Percentiles rank a stretch among this genome's conserved stretches.
These are phyloP conservation scores for Populus alba DNA, from an alignment of 345 rosid genomes.

Conservation along the genomic window DNA sequence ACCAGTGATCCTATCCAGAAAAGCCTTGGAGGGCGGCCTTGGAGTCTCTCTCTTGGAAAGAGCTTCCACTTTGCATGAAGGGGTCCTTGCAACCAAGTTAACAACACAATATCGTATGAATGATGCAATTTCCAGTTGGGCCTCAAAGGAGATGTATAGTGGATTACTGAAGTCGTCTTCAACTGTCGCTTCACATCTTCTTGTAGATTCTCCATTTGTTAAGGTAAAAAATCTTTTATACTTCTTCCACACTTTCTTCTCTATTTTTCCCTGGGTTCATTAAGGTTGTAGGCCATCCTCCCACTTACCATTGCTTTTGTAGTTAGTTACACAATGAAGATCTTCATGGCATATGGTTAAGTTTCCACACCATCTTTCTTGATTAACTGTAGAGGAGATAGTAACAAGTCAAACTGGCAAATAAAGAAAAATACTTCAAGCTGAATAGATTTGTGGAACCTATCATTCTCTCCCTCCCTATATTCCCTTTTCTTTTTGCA, in stretches of 20 bases:
- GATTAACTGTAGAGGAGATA: too few relatives aligned
- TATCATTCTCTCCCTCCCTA: background rate
- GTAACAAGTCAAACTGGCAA: too few relatives aligned
- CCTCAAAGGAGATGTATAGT: slow-evolving; percentile 95
- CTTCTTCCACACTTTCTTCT: background rate
- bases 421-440: too few relatives aligned
- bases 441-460: too few relatives aligned
- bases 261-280: background rate
- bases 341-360: too few relatives aligned
- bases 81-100: slow-evolving; percentile 63
- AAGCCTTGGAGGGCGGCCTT: slow-evolving; percentile 86
- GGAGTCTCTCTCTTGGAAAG: slow-evolving; percentile 85
- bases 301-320: too few relatives aligned
- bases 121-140: slow-evolving; percentile 93
- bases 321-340: too few relatives aligned
- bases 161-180: slow-evolving; percentile 75
- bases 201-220: slow-evolving; percentile 82
- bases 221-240: slow-evolving; percentile 53
- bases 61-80: slow-evolving; percentile 72
- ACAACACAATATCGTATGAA: slow-evolving; percentile 92
- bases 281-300: background rate
- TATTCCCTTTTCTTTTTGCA: background rate
- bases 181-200: slow-evolving; percentile 76
- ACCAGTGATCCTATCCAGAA: slow-evolving; percentile 83
- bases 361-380: too few relatives aligned